Percentiles rank a stretch among this genome's conserved stretches.
Evolutionary conservation across 2,329 filamentous ascomycete species (phyloP).

Genomic region (Penicillium sclerotigenum): DNA sequence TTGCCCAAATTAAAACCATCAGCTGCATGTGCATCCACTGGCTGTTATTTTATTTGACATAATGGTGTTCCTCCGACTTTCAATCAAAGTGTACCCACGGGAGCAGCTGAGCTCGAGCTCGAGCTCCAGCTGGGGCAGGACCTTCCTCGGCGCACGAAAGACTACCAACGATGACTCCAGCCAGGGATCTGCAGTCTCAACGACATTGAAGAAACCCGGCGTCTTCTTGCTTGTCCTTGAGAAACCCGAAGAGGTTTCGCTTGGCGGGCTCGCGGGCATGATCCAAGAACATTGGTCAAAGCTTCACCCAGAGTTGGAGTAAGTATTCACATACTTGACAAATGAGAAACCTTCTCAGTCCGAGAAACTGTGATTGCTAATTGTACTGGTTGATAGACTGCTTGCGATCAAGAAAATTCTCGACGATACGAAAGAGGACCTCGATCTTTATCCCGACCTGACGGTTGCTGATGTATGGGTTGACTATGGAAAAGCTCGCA

Average conservation of each 20-base stretch:
- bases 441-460: constrained; percentile 33
- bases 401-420: constrained; percentile 39
- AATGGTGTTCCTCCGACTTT: constrained; percentile 40
- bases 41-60: accelerated
- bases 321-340: constrained; percentile 15
- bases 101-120: constrained; percentile 21
- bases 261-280: constrained; percentile 31
- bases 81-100: constrained; percentile 34
- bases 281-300: constrained; percentile 36
- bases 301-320: constrained; percentile 33
- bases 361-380: constrained; percentile 1
- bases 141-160: constrained; percentile 14
- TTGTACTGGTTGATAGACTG: constrained; percentile 21
- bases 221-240: constrained; percentile 33
- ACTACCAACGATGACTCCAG: constrained; percentile 15
- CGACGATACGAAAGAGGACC: constrained; percentile 33
- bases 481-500: constrained; percentile 33
- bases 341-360: neutral
- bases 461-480: constrained; percentile 41
- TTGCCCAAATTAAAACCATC: neutral
- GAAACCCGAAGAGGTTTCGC: constrained; percentile 30
- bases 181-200: constrained; percentile 4
- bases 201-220: constrained; percentile 19
- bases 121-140: neutral
- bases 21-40: neutral